These are phyloP conservation scores for Cystobasidium pallidum DNA, from an alignment of 1,284 basidiomycete genomes.

Conservation along the genomic window DNA sequence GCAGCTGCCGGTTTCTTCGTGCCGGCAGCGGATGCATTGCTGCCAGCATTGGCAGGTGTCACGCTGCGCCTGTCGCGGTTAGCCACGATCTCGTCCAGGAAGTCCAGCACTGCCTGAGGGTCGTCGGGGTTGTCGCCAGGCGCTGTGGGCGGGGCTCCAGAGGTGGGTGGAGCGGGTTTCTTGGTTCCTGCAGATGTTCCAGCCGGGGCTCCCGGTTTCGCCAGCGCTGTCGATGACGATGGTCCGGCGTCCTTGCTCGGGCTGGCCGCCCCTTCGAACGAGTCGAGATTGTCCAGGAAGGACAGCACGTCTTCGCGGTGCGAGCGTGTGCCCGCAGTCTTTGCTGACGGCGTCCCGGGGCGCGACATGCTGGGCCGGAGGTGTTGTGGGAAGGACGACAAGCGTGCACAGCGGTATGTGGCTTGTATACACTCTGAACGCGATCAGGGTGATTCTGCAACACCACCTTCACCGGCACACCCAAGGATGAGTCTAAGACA, in stretches of 20 bases:
- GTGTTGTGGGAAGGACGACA: not conserved
- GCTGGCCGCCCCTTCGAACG: conserved; percentile 61
- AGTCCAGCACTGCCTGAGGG: conserved; percentile 73
- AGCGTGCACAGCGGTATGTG: too few relatives aligned
- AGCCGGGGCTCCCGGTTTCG: conserved; percentile 17
- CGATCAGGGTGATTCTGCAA: too few relatives aligned
- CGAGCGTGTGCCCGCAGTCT: conserved; percentile 12
- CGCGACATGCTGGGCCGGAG: conserved; percentile 25
- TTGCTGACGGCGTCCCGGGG: conserved; percentile 33
- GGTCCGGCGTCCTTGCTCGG: conserved; percentile 15
- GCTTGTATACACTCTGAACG: too few relatives aligned
- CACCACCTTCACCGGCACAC: too few relatives aligned
- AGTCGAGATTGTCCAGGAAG: conserved; percentile 87
- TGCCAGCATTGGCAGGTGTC: conserved; percentile 63
- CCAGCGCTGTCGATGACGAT: conserved; percentile 14
- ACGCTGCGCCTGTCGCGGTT: conserved; percentile 26
- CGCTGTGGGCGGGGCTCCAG: conserved; percentile 45
- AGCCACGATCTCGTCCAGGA: conserved; percentile 84
- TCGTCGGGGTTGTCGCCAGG: conserved; percentile 57
- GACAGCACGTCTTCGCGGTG: conserved; percentile 74
- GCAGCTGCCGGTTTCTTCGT: conserved; percentile 32
- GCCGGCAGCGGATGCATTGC: conserved; percentile 48
- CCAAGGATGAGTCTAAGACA: too few relatives aligned
- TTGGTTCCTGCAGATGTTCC: not conserved
- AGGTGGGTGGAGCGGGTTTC: not conserved